A percentile compares a stretch with the other conserved stretches of the same genome.
phyloP scores from a whole-genome alignment of 257 asterid species.

The Vinca minor region DNA sequence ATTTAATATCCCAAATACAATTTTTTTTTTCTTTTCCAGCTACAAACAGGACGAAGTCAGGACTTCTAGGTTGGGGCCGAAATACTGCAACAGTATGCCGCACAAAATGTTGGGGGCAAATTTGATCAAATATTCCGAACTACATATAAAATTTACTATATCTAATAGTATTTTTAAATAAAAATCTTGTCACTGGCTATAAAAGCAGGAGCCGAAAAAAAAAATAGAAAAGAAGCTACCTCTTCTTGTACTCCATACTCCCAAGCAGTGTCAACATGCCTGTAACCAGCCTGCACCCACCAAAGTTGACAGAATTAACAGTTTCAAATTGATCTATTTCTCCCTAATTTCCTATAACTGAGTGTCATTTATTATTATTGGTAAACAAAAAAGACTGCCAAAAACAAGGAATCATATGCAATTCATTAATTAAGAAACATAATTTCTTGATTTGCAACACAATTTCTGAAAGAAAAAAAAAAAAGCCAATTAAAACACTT shows the following conservation, averaged over 20 bases:
- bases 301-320: background rate
- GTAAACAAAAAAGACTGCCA: too few relatives aligned
- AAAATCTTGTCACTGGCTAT: background rate
- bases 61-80: too few relatives aligned
- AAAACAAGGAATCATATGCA: background rate
- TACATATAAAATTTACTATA: too few relatives aligned
- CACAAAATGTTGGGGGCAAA: too few relatives aligned
- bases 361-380: too few relatives aligned
- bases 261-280: conserved; percentile 63
- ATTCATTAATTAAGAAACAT: background rate
- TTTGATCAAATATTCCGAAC: too few relatives aligned
- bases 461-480: too few relatives aligned
- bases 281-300: conserved; percentile 55
- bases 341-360: background rate
- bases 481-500: background rate
- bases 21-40: background rate
- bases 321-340: too few relatives aligned
- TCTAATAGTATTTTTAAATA: too few relatives aligned
- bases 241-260: conserved; percentile 46
- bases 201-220: too few relatives aligned
- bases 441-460: background rate
- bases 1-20: background rate
- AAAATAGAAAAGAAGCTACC: conserved; percentile 22
- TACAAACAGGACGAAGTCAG: too few relatives aligned
- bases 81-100: too few relatives aligned